Conservation (phyloP, 805 yeast genomes). For the Pichia paraexigua region DNA sequence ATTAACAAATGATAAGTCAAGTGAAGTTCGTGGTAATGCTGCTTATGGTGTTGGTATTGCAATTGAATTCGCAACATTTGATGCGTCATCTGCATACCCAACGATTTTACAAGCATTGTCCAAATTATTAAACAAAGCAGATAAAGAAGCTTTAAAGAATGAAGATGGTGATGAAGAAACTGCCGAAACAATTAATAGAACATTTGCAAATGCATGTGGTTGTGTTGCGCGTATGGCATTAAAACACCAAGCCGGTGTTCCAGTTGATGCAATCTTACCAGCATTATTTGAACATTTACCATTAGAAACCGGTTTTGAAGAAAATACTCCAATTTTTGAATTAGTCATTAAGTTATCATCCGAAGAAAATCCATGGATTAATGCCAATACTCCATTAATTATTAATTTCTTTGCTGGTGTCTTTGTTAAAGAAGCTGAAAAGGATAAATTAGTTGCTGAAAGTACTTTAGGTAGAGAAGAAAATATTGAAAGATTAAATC, state of each 20-base stretch:
- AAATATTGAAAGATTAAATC: conserved; percentile 67
- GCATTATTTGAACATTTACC: conserved; percentile 73
- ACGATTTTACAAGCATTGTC: conserved; percentile 60
- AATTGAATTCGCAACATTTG: conserved; percentile 42
- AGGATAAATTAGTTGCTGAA: conserved; percentile 58
- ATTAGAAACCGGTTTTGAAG: conserved; percentile 81
- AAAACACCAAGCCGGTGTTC: conserved; percentile 64
- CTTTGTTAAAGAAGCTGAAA: conserved; percentile 68
- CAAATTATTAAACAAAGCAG: conserved; percentile 70
- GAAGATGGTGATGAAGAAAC: conserved; percentile 70
- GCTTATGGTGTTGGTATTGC: conserved; percentile 92
- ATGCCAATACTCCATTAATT: conserved; percentile 50
- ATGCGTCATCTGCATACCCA: conserved; percentile 57
- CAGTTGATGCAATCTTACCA: conserved; percentile 70
- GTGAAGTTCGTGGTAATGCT: conserved; percentile 89
- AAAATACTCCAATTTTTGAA: conserved; percentile 83
- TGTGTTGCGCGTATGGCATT: conserved; percentile 90
- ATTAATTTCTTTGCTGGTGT: conserved; percentile 62
- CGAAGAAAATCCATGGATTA: conserved; percentile 46
- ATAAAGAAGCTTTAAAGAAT: conserved; percentile 52
- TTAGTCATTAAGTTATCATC: conserved; percentile 57
- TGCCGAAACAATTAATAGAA: conserved; percentile 70
- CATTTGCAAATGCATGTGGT: conserved; percentile 92
- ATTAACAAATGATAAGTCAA: conserved; percentile 64
- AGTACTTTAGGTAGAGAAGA: conserved; percentile 84